A percentile compares a stretch with the other conserved stretches of the same genome.
Conservation (phyloP, 2,329 filamentous ascomycete species). For the Calonectria pauciramosa region DNA sequence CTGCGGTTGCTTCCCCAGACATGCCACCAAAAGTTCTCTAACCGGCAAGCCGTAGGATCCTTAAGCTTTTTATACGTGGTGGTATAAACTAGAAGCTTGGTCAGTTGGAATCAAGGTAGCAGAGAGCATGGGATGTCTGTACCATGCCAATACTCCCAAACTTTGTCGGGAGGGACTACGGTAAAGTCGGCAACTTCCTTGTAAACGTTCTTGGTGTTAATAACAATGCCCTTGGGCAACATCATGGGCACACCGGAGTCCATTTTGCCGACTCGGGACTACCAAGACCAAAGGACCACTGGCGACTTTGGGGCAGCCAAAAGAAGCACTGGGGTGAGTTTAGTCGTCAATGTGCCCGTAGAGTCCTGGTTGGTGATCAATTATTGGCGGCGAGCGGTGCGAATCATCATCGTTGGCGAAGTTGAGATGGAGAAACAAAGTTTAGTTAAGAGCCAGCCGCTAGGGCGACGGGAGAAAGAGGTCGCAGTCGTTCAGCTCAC, state of each 20-base stretch:
- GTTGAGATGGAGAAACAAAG: background rate
- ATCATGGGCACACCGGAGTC: conserved; percentile 58
- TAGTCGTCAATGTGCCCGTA: conserved; percentile 28
- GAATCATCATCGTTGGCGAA: conserved; percentile 41
- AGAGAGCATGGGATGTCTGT: conserved; percentile 37
- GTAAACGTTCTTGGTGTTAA: conserved; percentile 66
- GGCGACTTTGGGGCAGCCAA: conserved; percentile 12
- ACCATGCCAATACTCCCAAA: conserved; percentile 72
- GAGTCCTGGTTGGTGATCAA: conserved; percentile 24
- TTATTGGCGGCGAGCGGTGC: conserved; percentile 33
- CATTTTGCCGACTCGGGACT: conserved; percentile 42
- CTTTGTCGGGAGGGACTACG: conserved; percentile 65
- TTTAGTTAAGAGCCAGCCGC: background rate
- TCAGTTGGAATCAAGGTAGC: conserved; percentile 30
- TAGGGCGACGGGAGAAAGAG: background rate
- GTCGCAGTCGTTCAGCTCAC: background rate
- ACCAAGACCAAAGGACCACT: conserved; percentile 20
- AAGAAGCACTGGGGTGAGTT: conserved; percentile 5
- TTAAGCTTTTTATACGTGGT: conserved; percentile 70
- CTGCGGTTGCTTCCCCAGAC: conserved; percentile 72
- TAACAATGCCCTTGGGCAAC: conserved; percentile 70
- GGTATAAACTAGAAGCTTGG: conserved; percentile 65
- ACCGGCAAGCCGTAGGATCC: conserved; percentile 72
- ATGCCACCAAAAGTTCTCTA: conserved; percentile 78
- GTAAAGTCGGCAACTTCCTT: conserved; percentile 66